Evolutionary conservation across 331 rosid species (phyloP).

Genomic region (Arachis monticola): DNA sequence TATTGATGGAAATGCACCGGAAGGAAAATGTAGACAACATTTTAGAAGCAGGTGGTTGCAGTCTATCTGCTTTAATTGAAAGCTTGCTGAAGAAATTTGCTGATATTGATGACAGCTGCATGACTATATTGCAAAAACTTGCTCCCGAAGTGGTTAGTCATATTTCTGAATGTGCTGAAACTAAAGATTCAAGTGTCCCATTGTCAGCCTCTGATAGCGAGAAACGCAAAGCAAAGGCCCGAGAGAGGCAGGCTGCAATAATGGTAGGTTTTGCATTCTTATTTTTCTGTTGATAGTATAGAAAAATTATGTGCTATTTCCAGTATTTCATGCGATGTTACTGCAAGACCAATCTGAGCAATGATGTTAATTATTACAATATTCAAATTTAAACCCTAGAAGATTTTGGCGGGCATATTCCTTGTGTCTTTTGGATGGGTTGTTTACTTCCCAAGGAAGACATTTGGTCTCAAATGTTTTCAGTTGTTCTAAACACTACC

Average conservation of each 20-base stretch:
- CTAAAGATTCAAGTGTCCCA: constrained; percentile 48
- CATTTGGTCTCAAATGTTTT: constrained; percentile 25
- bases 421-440: constrained; percentile 23
- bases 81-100: constrained; percentile 86
- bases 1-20: constrained; percentile 73
- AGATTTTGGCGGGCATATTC: constrained; percentile 24
- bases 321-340: neutral
- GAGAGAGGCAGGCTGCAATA: constrained; percentile 96
- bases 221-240: constrained; percentile 93
- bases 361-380: neutral
- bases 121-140: constrained; percentile 69
- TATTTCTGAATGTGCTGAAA: constrained; percentile 50
- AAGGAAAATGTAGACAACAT: constrained; percentile 54
- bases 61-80: constrained; percentile 68
- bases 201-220: constrained; percentile 72
- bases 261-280: constrained; percentile 55
- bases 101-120: constrained; percentile 73
- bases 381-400: constrained; percentile 7
- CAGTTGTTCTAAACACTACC: constrained; percentile 1
- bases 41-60: constrained; percentile 70
- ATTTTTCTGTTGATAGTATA: constrained; percentile 20
- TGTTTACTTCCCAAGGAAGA: constrained; percentile 26
- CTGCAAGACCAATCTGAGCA: constrained; percentile 21
- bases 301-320: constrained; percentile 9
- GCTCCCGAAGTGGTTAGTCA: constrained; percentile 76